Conservation (phyloP, 2,329 filamentous ascomycete species). For the Davidsoniella virescens region DNA sequence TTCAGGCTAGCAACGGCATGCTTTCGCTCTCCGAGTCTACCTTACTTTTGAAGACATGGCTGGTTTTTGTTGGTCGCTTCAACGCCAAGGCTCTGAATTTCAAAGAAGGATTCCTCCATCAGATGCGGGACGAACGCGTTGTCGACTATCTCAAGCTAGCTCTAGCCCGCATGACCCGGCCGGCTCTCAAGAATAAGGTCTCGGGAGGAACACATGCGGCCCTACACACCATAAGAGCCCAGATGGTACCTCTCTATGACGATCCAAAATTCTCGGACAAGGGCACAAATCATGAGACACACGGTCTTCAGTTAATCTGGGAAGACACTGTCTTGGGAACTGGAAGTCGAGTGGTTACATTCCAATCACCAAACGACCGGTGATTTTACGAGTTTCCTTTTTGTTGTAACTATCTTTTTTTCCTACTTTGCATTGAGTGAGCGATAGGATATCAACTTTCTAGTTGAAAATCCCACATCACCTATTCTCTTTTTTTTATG, state of each 20-base stretch:
- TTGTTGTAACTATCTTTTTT: background rate
- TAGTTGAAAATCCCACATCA: background rate
- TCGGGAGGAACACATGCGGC: background rate
- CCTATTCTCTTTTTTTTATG: background rate
- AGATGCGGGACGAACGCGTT: slow-evolving; percentile 1
- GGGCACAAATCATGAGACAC: background rate
- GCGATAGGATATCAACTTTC: background rate
- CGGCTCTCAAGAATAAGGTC: background rate
- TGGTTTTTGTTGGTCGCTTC: slow-evolving; percentile 4
- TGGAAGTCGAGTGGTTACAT: background rate
- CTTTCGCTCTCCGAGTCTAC: slow-evolving; percentile 10
- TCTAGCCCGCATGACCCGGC: background rate
- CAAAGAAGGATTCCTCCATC: slow-evolving; percentile 4
- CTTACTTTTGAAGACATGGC: slow-evolving; percentile 7
- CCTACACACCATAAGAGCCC: slow-evolving; percentile 1
- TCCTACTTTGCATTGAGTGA: background rate
- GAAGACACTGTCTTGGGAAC: background rate
- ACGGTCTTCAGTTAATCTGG: slow-evolving; percentile 5
- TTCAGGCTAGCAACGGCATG: slow-evolving; percentile 13
- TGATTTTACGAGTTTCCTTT: background rate
- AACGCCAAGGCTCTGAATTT: background rate
- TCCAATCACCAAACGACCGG: background rate
- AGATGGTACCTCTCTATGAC: background rate
- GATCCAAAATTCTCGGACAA: background rate
- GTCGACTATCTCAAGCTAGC: background rate